Conservation (phyloP, 805 yeast species). For the Yarrowia sp. region DNA sequence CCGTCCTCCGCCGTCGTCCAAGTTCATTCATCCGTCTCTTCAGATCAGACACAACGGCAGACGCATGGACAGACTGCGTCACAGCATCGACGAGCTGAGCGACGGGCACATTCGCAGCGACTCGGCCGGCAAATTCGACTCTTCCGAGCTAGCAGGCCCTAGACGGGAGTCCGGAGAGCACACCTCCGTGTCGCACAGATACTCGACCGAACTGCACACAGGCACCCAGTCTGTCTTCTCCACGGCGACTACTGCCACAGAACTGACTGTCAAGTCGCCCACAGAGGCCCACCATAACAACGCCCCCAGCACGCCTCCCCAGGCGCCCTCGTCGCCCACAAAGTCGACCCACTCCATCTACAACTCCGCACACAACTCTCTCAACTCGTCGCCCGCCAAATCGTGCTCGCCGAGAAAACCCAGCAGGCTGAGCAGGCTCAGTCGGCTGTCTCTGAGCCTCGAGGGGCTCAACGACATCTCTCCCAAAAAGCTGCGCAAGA, state of each 20-base stretch:
- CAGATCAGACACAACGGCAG: constrained; percentile 13
- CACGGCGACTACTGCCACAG: not conserved
- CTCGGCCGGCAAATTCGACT: not conserved
- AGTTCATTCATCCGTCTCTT: constrained; percentile 7
- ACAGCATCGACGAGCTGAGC: constrained; percentile 12
- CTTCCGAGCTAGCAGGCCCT: not conserved
- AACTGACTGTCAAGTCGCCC: not conserved
- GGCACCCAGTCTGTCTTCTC: constrained; percentile 10
- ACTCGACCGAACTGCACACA: not conserved
- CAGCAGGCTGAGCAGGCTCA: constrained; percentile 15
- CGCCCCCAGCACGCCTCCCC: not conserved
- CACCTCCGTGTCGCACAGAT: not conserved
- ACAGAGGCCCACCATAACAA: not conserved
- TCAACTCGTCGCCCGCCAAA: not conserved
- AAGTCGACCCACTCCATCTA: constrained; percentile 12
- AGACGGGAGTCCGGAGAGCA: not conserved
- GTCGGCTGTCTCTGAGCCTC: not conserved
- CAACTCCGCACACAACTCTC: constrained; percentile 7
- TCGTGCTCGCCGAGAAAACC: constrained; percentile 7
- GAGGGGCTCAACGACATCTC: constrained; percentile 14
- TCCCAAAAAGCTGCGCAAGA: constrained; percentile 18
- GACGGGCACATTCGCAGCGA: not conserved
- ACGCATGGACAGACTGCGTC: constrained; percentile 11
- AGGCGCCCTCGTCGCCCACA: not conserved
- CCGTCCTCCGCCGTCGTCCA: not conserved